Percentiles rank a stretch among this genome's conserved stretches.
phyloP scores from a whole-genome alignment of 306 rosid species.

The Aeschynomene evenia region DNA sequence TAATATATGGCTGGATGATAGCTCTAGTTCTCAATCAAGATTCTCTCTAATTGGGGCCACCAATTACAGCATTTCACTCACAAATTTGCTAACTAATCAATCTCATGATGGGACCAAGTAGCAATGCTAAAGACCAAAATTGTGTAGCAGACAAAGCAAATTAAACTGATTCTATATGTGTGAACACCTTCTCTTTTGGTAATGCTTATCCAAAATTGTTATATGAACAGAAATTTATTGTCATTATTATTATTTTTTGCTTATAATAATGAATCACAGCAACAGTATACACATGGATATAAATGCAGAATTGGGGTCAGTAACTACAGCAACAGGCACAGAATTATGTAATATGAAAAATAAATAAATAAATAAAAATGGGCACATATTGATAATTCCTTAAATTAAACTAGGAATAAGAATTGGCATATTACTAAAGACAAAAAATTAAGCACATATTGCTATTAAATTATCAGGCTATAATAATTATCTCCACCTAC shows the following conservation, averaged over 20 bases:
- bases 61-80: slow-evolving; percentile 17
- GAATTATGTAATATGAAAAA: slow-evolving; percentile 27
- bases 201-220: slow-evolving; percentile 29
- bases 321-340: slow-evolving; percentile 21
- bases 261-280: slow-evolving; percentile 37
- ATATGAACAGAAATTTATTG: slow-evolving; percentile 30
- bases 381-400: slow-evolving; percentile 8
- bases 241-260: slow-evolving; percentile 21
- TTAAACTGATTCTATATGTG: slow-evolving; percentile 9
- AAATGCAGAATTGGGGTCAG: slow-evolving; percentile 40
- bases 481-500: slow-evolving; percentile 56
- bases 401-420: slow-evolving; percentile 29
- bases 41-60: slow-evolving; percentile 39
- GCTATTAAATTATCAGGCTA: slow-evolving; percentile 39
- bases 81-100: slow-evolving; percentile 18
- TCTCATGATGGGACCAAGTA: slow-evolving; percentile 13
- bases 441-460: slow-evolving; percentile 31
- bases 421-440: slow-evolving; percentile 30
- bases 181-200: background rate
- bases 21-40: slow-evolving; percentile 32
- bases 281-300: slow-evolving; percentile 38
- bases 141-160: background rate
- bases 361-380: slow-evolving; percentile 22
- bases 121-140: background rate
- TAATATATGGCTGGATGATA: slow-evolving; percentile 38